phyloP scores from a whole-genome alignment of 1,284 basidiomycete genomes.

The Trametes versicolor region DNA sequence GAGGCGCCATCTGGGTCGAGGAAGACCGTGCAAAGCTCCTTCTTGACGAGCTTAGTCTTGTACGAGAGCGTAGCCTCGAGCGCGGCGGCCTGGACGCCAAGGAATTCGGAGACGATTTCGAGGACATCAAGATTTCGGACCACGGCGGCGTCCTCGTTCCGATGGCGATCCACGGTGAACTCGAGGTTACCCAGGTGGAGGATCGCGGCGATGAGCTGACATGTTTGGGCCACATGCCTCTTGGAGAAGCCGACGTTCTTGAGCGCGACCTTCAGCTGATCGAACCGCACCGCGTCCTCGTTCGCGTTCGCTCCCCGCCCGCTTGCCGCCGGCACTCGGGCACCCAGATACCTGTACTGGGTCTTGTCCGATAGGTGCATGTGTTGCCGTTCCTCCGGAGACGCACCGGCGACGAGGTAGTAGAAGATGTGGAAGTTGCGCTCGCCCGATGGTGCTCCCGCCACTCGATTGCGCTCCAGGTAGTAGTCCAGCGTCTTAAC shows the following conservation, averaged over 20 bases:
- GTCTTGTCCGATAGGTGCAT: conserved; percentile 84
- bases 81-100: conserved; percentile 81
- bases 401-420: conserved; percentile 92
- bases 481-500: conserved; percentile 98
- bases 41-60: conserved; percentile 92
- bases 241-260: conserved; percentile 94
- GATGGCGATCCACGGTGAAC: conserved; percentile 84
- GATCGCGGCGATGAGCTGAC: conserved; percentile 94
- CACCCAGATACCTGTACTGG: conserved; percentile 87
- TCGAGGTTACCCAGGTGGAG: conserved; percentile 96
- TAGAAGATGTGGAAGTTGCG: conserved; percentile 98
- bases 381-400: conserved; percentile 87
- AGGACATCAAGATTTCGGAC: conserved; percentile 86
- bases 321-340: conserved; percentile 55
- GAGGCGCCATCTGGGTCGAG: conserved; percentile 94
- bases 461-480: conserved; percentile 89
- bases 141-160: conserved; percentile 90
- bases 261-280: conserved; percentile 93
- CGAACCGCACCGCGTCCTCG: conserved; percentile 86
- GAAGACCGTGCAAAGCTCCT: conserved; percentile 96
- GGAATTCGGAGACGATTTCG: conserved; percentile 87
- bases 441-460: conserved; percentile 84
- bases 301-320: conserved; percentile 54
- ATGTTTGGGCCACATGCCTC: conserved; percentile 92
- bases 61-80: conserved; percentile 91